Percentiles rank a stretch among this genome's conserved stretches.
These are phyloP conservation scores for Suhomyces choctaworum DNA, from an alignment of 1,139 yeast species.

Conservation along the genomic window DNA sequence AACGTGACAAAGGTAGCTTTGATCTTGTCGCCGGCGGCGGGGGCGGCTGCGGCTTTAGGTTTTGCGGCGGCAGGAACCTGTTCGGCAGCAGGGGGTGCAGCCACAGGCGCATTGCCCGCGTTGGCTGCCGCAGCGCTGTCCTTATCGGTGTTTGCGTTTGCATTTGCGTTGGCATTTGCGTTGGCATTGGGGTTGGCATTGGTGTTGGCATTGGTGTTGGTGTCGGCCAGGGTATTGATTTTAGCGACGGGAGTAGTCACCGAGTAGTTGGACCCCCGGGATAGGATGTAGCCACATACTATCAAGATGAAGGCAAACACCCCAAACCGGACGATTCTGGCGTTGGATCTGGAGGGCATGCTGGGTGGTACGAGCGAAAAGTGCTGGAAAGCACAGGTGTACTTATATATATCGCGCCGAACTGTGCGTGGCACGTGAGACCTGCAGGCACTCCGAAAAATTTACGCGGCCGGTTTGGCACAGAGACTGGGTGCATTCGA, in stretches of 20 bases:
- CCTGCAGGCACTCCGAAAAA: no score
- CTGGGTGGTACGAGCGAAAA: slow-evolving; percentile 4
- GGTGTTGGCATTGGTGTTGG: neutral
- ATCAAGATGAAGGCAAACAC: slow-evolving; percentile 58
- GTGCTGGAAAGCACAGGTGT: slow-evolving; percentile 7
- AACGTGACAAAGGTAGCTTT: slow-evolving; percentile 49
- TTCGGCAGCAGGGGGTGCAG: slow-evolving; percentile 8
- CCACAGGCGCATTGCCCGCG: slow-evolving; percentile 10
- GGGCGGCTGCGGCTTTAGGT: slow-evolving; percentile 5
- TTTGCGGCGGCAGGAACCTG: slow-evolving; percentile 7
- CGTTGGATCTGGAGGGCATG: slow-evolving; percentile 55
- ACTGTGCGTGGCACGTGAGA: no score
- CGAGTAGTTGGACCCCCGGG: slow-evolving; percentile 56
- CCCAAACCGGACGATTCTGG: slow-evolving; percentile 61
- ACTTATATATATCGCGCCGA: no score
- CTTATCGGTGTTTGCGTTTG: neutral
- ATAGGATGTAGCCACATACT: slow-evolving; percentile 58
- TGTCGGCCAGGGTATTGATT: slow-evolving; percentile 1
- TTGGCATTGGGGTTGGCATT: neutral
- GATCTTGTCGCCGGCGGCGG: slow-evolving; percentile 24
- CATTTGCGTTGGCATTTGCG: neutral
- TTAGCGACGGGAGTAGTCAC: slow-evolving; percentile 20
- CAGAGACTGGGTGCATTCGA: no score
- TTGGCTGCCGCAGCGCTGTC: slow-evolving; percentile 8
- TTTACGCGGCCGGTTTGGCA: no score